Evolutionary conservation across 495 filamentous ascomycete species (phyloP).

Genomic region (Cudoniella acicularis): DNA sequence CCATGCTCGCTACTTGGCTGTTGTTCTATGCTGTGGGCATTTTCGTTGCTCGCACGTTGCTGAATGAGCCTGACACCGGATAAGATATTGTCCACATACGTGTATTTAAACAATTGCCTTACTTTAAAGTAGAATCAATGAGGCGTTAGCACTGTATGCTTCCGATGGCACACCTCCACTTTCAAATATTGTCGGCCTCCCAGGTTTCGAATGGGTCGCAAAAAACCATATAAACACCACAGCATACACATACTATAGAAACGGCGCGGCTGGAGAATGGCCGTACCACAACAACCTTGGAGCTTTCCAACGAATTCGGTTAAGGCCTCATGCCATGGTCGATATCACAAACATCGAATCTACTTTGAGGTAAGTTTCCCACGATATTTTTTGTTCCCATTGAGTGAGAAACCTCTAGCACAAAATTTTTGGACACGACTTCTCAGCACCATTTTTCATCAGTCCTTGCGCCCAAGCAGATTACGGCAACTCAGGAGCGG

Average conservation of each 20-base stretch:
- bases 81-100: too few relatives aligned
- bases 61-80: too few relatives aligned
- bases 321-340: constrained; percentile 27
- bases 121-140: too few relatives aligned
- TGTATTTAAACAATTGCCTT: too few relatives aligned
- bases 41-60: too few relatives aligned
- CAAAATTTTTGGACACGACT: constrained; percentile 36
- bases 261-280: constrained; percentile 38
- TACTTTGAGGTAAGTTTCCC: constrained; percentile 9
- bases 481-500: constrained; percentile 32
- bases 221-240: constrained; percentile 25
- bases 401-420: constrained; percentile 13
- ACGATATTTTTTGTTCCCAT: neutral
- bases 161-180: too few relatives aligned
- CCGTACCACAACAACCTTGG: constrained; percentile 40
- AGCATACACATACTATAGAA: constrained; percentile 39
- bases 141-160: too few relatives aligned
- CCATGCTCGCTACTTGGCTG: too few relatives aligned
- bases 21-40: too few relatives aligned
- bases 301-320: constrained; percentile 28
- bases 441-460: constrained; percentile 42
- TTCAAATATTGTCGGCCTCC: constrained; percentile 29
- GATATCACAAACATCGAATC: constrained; percentile 34
- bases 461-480: constrained; percentile 33
- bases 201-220: constrained; percentile 35